Base-by-base conservation (phyloP, 139 green algal species). In the Yamagishiella unicocca region DNA sequence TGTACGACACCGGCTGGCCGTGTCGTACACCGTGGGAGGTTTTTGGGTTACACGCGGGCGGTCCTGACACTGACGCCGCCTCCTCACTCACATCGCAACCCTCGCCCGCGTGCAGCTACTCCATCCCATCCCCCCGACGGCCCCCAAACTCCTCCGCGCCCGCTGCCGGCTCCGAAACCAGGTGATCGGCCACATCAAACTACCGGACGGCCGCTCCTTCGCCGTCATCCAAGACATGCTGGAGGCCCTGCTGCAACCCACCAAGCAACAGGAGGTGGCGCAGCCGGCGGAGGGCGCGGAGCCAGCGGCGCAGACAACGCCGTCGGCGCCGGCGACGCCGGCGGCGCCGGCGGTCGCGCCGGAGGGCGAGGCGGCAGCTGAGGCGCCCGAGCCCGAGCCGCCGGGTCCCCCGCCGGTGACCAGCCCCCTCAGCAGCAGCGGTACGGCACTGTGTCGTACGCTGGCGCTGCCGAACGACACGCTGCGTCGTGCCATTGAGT, bases 131-230 rank as follows among this genome's bases (percentile, higher is more conserved):
- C n/a, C n/a, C n/a, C n/a, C n/a, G n/a, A n/a, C n/a, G n/a, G n/a
- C n/a, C n/a, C n/a, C n/a, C n/a, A n/a, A n/a, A n/a, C n/a, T n/a
- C n/a, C n/a, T n/a, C n/a, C n/a, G n/a, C n/a, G 14, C 14, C 50
- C 14, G 50, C 50, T 17, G 50, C 50, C 50, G 50, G 14, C 50
- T 58, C 50, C 50, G n/a, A n/a, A 58, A 25, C 19, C 35, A 78
- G 62, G 24, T 54, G 31, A 21, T 86, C 2, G 43, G 64, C 21
- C 21, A 53, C 45, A 67, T 87, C 67, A 87, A 87, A 50, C 67
- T 87, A 27, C 50, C 46, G 21, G 82, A 87, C 31, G 82, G 82
- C 7, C 82, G 82, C 35, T 87, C 82, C 67, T 87, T 87, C 82
- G 35, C 33, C 33, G 27, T 87, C 24, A 35, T 87, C 21, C 24